Evolutionary conservation across 2,329 filamentous ascomycete genomes (phyloP), one percentile per base, ranked within the genome.

Genomic region (Lizonia empirigonia): DNA sequence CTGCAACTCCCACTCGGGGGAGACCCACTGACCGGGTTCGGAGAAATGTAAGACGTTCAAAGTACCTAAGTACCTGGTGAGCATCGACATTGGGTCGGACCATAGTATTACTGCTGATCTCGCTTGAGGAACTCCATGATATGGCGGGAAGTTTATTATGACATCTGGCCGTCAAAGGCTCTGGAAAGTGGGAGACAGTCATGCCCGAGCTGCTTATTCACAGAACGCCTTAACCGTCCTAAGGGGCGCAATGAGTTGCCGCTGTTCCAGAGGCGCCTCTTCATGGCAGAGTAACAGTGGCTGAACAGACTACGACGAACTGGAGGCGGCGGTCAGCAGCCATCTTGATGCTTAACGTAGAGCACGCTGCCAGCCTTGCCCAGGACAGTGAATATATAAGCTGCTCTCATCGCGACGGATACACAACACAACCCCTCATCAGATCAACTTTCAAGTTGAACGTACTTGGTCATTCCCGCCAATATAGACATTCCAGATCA

Each of bases 221-320:
- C 26, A 38, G 35, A 16, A 16, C n/a, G 19, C 26, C 33, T 33
- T 20, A 16, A 15, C 15, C 37, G 22, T 35, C 16, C 30, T 15
- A 36, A 38, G 27, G 53, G 37, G 42, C 19, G 23, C 30, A 47
- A 29, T 55, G 26, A 57, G 39, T 55, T 47, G 48, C 35, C 45
- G 33, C 37, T 38, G 24, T 39, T 49, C 45, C 54, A 53, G 52
- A 24, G 50, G 45, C 56, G 45, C 61, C 55, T 55, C 36, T 41
- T 19, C 39, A 45, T 53, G 27, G 42, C 46, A 60, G 61, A 64
- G 63, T 64, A 63, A 65, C 63, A 60, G 61, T 65, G 63, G 63
- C 63, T 64, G 60, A 53, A 55, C 36, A 56, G 49, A 51, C 55
- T 63, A 55, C 55, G 49, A 64, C 61, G 44, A 39, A 40, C 35